Evolutionary conservation across 805 yeast species (phyloP).

Genomic region (Kodamaea restingae): DNA sequence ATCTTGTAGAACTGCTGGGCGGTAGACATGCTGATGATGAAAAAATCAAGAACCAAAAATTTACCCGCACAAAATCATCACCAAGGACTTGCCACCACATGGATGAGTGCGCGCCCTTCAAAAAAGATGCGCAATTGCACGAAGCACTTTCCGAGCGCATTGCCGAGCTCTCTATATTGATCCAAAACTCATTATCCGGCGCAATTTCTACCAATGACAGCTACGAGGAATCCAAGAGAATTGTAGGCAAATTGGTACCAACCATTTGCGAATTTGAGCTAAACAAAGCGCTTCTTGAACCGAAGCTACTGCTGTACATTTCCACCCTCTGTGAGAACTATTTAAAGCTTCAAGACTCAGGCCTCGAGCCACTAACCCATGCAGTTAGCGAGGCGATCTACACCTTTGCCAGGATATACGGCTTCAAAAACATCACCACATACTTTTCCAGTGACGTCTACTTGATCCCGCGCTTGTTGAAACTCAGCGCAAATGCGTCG

Average conservation of each 20-base stretch:
- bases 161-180: not conserved
- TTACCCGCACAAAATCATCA: conserved; percentile 2
- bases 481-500: conserved; percentile 6
- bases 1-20: conserved; percentile 44
- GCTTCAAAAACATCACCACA: conserved; percentile 55
- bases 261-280: conserved; percentile 50
- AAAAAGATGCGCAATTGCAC: conserved; percentile 16
- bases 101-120: conserved; percentile 7
- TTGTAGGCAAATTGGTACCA: conserved; percentile 14
- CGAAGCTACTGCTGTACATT: conserved; percentile 31
- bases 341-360: conserved; percentile 10
- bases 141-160: conserved; percentile 8
- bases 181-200: not conserved
- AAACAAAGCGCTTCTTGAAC: conserved; percentile 49
- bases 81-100: not conserved
- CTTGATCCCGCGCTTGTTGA: conserved; percentile 31
- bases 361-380: not conserved
- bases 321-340: conserved; percentile 25
- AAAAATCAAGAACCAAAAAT: conserved; percentile 4
- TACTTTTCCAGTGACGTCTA: conserved; percentile 59
- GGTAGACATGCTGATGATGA: conserved; percentile 9
- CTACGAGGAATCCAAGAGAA: conserved; percentile 9
- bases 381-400: conserved; percentile 45
- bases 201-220: conserved; percentile 6
- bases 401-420: conserved; percentile 59